phyloP scores from a whole-genome alignment of 768 basidiomycete genomes.

The Saitozyma sp. region DNA sequence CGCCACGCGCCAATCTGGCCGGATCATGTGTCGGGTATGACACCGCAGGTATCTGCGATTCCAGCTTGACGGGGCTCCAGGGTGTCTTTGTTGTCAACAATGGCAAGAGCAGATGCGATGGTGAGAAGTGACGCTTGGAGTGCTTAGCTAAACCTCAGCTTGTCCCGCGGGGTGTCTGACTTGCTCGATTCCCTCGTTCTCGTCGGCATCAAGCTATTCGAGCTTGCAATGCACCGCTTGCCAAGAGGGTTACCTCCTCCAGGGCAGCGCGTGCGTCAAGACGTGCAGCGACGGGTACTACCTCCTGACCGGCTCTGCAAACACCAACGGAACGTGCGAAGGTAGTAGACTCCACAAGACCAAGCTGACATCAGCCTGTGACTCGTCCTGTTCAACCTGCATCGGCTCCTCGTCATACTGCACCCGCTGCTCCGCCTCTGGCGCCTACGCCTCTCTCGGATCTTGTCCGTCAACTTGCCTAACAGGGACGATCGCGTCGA shows the following conservation, averaged over 20 bases:
- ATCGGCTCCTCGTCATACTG: conserved; percentile 36
- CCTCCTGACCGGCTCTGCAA: conserved; percentile 25
- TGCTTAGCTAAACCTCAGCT: conserved; percentile 19
- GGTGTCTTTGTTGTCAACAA: conserved; percentile 45
- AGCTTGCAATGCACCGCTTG: conserved; percentile 36
- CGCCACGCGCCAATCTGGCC: conserved; percentile 41
- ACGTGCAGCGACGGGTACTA: conserved; percentile 38
- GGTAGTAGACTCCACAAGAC: conserved; percentile 15
- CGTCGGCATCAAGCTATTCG: conserved; percentile 15
- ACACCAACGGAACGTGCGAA: conserved; percentile 46
- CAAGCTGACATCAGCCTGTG: conserved; percentile 38
- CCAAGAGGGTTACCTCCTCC: conserved; percentile 46
- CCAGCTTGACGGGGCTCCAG: conserved; percentile 25
- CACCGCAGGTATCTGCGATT: conserved; percentile 40
- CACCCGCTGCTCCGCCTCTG: conserved; percentile 26
- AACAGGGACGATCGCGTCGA: conserved; percentile 21
- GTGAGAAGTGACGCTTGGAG: conserved; percentile 23
- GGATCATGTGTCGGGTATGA: conserved; percentile 47
- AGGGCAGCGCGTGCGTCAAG: conserved; percentile 37
- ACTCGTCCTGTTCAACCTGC: conserved; percentile 39
- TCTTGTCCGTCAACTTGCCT: conserved; percentile 37
- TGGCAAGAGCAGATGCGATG: conserved; percentile 39
- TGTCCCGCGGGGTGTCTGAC: conserved; percentile 45
- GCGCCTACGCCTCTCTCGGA: conserved; percentile 30
- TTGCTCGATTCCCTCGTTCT: conserved; percentile 45